Evolutionary conservation across 805 yeast genomes (phyloP), one percentile per base, ranked within the genome.

Genomic region (Cyberlindnera mrakii): DNA sequence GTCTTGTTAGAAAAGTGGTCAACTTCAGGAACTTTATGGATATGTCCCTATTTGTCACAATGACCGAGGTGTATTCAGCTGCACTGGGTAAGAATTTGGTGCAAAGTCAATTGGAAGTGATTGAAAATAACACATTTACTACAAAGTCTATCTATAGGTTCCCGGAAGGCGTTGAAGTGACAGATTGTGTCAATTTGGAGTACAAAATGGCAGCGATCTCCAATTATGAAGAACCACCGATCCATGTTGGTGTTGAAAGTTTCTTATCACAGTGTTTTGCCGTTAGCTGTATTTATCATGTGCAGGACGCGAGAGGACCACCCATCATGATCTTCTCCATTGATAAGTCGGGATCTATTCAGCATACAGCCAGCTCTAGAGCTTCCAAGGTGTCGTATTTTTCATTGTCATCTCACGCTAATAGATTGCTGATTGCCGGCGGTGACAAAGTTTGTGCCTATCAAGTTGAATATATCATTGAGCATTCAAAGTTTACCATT

Each of bases 221-320:
- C 23, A 45, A 53, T 4, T 51, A 52, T 31, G 54, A 54, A 33
- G 60, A 58, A 30, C 52, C 48, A 29, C 47, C 44, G 27, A 52
- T 59, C 6, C 40, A 53, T 13, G 50, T 55, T 40, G 70, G 67
- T 0, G 63, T 65, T 47, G 58, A 60, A 35, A 51, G 61, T 27
- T 53, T 64, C 4, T 51, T 66, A n/a, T 53, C 58, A 7, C 65
- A 61, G 42, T 66, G 71, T 43, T 64, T 66, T 48, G 45, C 64
- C 4, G 62, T 65, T 1, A 58, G 70, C 6, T 59, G 68, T 39
- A 48, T 57, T 29, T 58, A 57, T 40, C 65, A 65, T 39, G 52
- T 60, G 7, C 66, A 65, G 39, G 64, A 61, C 16, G 59, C 58
- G 2, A 39, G 38, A 5, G 40, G 51, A 6, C 50, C 63, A 7